Percentiles rank a stretch among this genome's conserved stretches.
Evolutionary conservation across 2,329 filamentous ascomycete genomes (phyloP).

Genomic region (Clonostachys sp.): DNA sequence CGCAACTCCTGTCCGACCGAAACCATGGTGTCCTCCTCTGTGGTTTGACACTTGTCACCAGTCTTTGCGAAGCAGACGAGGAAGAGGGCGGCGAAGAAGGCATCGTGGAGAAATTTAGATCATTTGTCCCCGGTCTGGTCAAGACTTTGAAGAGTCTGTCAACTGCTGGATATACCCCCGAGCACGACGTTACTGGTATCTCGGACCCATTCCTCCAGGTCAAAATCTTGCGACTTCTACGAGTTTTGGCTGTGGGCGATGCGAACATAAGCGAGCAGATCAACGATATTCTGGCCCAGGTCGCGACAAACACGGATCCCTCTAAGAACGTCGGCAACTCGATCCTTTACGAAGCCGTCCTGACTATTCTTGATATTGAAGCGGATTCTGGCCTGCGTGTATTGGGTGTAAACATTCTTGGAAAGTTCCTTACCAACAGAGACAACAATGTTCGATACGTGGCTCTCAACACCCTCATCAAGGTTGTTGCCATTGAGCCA

Average conservation of each 20-base stretch:
- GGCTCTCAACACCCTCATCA: constrained; percentile 93
- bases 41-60: constrained; percentile 84
- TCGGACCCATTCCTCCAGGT: constrained; percentile 97
- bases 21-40: constrained; percentile 96
- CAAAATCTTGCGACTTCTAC: constrained; percentile 83
- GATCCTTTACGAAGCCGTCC: constrained; percentile 94
- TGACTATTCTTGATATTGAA: constrained; percentile 96
- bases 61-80: constrained; percentile 92
- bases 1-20: constrained; percentile 80
- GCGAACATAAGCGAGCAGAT: constrained; percentile 89
- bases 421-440: constrained; percentile 96
- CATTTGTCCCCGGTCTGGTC: constrained; percentile 79
- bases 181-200: constrained; percentile 97
- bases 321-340: constrained; percentile 99
- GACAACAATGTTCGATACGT: constrained; percentile 99
- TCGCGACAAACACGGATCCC: constrained; percentile 96
- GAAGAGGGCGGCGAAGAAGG: constrained; percentile 86
- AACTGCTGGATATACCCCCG: constrained; percentile 92
- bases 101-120: constrained; percentile 85
- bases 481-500: constrained; percentile 95
- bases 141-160: constrained; percentile 89
- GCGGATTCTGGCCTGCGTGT: constrained; percentile 93
- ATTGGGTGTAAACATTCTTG: constrained; percentile 94
- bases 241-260: constrained; percentile 84
- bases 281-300: constrained; percentile 96